Evolutionary conservation across 495 filamentous ascomycete genomes (phyloP), one percentile per base, ranked within the genome.

Genomic region (Penicillium cinerascens): DNA sequence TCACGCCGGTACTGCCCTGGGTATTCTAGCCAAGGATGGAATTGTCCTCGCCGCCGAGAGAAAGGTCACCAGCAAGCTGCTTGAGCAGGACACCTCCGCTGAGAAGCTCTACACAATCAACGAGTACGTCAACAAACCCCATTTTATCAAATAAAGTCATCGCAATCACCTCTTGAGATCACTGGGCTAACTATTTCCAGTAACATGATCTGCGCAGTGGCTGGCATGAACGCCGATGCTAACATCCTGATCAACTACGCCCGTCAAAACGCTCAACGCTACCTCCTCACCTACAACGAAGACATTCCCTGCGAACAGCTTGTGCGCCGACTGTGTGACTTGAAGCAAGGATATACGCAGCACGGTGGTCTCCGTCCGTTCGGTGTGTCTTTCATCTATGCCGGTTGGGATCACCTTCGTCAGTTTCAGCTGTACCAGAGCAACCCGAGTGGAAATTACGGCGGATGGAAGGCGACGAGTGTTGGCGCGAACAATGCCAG

Each of bases 191-290:
- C 53, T 4, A 20, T 29, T 45, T 42, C 6, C 59, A 98, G 93
- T 78, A 98, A 98, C 78, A 97, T 97, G 95, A 97, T 98, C 70
- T 97, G 92, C 78, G 93, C 93, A 49, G 93, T 98, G 49, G 93
- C 93, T 58, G 93, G 93, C 76, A 97, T 97, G 93, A 97, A 91
- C 43, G 92, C 93, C 67, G 93, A 98, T 70, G 93, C 93, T 60
- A 98, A 98, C 79, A 98, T 98, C 74, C 87, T 98, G 61, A 97
- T 98, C 86, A 97, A 97, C 81, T 96, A 89, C 75, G 93, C 93
- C 72, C 91, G 93, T 55, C 90, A 95, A 82, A 86, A 87, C 64
- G 95, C 93, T 52, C 93, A 99, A 75, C 84, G 85, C 56, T 97
- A 97, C 73, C 93, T 99, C 67, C 84, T 93, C 50, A 99, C 93